phyloP scores from a whole-genome alignment of 352 stramenopile genomes.

The Pythium insidiosum region DNA sequence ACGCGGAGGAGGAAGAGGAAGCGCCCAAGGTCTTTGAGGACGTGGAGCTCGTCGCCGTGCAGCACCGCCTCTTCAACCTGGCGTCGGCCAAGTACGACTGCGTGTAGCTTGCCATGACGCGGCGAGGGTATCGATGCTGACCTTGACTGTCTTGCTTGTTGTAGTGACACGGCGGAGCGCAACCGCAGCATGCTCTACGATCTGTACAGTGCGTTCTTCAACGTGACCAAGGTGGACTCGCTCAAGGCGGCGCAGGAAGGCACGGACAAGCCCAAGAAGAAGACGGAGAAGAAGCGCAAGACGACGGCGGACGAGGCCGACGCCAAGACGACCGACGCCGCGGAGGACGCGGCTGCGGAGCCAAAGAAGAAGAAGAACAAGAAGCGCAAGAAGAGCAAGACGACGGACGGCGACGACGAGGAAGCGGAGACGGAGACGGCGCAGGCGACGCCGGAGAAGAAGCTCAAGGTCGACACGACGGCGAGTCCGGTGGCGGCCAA shows the following conservation, averaged over 20 bases:
- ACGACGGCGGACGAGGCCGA: constrained; percentile 4
- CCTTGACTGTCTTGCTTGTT: no score
- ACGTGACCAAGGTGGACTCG: constrained; percentile 65
- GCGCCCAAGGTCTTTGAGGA: constrained; percentile 52
- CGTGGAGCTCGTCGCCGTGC: constrained; percentile 52
- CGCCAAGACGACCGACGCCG: neutral
- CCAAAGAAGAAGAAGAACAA: constrained; percentile 22
- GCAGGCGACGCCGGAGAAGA: constrained; percentile 18
- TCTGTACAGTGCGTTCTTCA: constrained; percentile 69
- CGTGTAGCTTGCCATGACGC: no score
- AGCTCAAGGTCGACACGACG: constrained; percentile 11
- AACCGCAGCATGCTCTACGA: constrained; percentile 76
- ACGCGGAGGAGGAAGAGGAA: constrained; percentile 35
- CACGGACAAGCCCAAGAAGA: constrained; percentile 10
- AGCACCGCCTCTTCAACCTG: constrained; percentile 77
- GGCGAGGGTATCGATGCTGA: no score
- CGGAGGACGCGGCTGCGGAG: neutral
- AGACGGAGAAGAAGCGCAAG: constrained; percentile 21
- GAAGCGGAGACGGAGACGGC: constrained; percentile 11
- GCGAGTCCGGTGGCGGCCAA: neutral
- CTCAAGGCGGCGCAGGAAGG: constrained; percentile 39
- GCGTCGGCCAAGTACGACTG: constrained; percentile 69
- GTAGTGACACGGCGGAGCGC: constrained; percentile 58
- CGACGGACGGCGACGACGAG: constrained; percentile 17
- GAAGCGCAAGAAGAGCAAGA: constrained; percentile 38